phyloP scores from a whole-genome alignment of 2,329 filamentous ascomycete genomes.

The Penicillium hordei region DNA sequence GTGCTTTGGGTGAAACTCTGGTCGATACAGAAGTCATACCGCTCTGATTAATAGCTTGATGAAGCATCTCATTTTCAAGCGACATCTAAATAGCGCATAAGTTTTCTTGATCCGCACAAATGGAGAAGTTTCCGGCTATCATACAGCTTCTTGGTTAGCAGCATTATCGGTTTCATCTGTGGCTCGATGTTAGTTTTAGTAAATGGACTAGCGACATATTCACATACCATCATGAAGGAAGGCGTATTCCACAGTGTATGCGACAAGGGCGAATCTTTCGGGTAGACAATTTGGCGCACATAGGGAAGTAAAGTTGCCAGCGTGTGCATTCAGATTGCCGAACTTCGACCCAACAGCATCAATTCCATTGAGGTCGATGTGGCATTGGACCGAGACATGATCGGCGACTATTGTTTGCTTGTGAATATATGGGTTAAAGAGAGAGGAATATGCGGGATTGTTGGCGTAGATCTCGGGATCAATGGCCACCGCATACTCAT shows the following conservation, averaged over 20 bases:
- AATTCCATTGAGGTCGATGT: not conserved
- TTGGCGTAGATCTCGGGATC: not conserved
- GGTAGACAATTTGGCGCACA: not conserved
- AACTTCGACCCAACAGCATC: not conserved
- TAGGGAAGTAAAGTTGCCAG: not conserved
- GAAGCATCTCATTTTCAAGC: not conserved
- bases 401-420: not conserved
- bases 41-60: not conserved
- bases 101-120: not conserved
- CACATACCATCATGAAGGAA: not conserved
- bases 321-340: not conserved
- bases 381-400: not conserved
- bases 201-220: not conserved
- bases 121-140: not conserved
- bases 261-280: not conserved
- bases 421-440: not conserved
- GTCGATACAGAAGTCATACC: not conserved
- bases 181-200: not conserved
- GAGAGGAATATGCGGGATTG: not conserved
- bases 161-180: not conserved
- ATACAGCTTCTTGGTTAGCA: not conserved
- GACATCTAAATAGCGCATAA: not conserved
- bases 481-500: not conserved
- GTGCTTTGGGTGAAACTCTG: not conserved
- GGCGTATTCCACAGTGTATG: not conserved